These are phyloP conservation scores for Oryza australiensis DNA, from an alignment of 176 grass and related monocot genomes.

Conservation along the genomic window DNA sequence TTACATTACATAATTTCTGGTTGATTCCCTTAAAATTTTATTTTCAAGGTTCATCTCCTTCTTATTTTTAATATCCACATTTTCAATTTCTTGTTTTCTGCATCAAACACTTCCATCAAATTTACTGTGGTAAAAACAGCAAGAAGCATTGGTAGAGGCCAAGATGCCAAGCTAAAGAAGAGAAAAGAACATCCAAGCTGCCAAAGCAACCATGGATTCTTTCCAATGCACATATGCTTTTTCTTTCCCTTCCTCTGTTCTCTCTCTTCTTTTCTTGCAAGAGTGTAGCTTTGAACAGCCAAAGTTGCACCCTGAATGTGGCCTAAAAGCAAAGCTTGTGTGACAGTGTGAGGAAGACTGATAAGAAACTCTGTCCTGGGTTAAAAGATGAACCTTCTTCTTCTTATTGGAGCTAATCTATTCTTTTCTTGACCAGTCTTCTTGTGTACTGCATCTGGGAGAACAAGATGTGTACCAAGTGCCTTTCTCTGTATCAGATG, in stretches of 20 bases:
- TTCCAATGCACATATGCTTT: slow-evolving; percentile 8
- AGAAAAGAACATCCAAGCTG: slow-evolving; percentile 28
- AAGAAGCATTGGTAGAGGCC: slow-evolving; percentile 6
- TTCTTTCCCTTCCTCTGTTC: neutral
- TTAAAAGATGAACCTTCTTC: slow-evolving; percentile 37
- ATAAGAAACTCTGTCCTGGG: slow-evolving; percentile 6
- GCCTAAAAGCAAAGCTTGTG: slow-evolving; percentile 34
- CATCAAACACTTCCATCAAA: neutral
- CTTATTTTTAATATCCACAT: neutral
- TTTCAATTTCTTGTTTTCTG: neutral
- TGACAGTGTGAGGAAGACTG: neutral
- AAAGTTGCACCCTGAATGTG: slow-evolving; percentile 30
- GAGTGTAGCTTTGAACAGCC: slow-evolving; percentile 12
- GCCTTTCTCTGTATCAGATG: slow-evolving; percentile 32
- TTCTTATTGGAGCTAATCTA: slow-evolving; percentile 25
- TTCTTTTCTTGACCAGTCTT: slow-evolving; percentile 29
- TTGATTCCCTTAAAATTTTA: neutral
- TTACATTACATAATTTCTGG: neutral
- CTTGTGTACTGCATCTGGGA: neutral
- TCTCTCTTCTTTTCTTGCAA: slow-evolving; percentile 43
- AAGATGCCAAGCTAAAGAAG: slow-evolving; percentile 8
- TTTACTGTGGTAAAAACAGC: neutral
- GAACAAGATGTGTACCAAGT: neutral
- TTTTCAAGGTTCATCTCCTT: neutral
- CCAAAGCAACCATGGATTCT: slow-evolving; percentile 31